Percentiles rank a stretch among this genome's conserved stretches.
Conservation (phyloP, 116 monocot genomes). For the Cymodocea nodosa region DNA sequence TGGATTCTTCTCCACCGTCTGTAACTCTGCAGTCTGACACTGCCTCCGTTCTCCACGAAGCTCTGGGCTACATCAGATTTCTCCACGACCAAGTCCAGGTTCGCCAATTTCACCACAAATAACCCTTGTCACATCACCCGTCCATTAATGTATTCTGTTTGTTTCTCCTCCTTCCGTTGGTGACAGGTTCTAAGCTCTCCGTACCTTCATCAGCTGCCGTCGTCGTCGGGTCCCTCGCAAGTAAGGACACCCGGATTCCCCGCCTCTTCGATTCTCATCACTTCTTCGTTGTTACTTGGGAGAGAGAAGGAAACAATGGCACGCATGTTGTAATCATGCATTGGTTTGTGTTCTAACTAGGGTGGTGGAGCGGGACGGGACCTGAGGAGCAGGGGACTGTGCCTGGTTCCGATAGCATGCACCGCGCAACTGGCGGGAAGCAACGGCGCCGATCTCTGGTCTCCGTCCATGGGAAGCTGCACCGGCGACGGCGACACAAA, state of each 20-base stretch:
- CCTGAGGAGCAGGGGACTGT: slow-evolving; percentile 54
- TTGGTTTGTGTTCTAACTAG: too few relatives aligned
- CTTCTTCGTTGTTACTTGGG: neutral
- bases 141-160: slow-evolving; percentile 4
- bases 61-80: slow-evolving; percentile 74
- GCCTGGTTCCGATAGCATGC: slow-evolving; percentile 52
- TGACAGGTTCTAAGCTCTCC: slow-evolving; percentile 68
- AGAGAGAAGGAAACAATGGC: neutral
- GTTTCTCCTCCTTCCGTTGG: slow-evolving; percentile 2
- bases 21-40: slow-evolving; percentile 53
- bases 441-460: slow-evolving; percentile 67
- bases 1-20: neutral
- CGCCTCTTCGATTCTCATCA: neutral
- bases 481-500: neutral
- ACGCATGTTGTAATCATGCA: too few relatives aligned
- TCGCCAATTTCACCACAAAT: neutral
- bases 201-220: slow-evolving; percentile 45
- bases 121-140: neutral
- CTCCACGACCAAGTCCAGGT: slow-evolving; percentile 90
- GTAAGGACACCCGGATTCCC: slow-evolving; percentile 12
- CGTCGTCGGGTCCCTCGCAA: slow-evolving; percentile 17
- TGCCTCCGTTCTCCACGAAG: slow-evolving; percentile 82
- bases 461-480: slow-evolving; percentile 21
- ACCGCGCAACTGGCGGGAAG: slow-evolving; percentile 26
- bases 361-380: slow-evolving; percentile 8